Evolutionary conservation across 495 filamentous ascomycete genomes (phyloP).

Genomic region (Xylaria cubensis): DNA sequence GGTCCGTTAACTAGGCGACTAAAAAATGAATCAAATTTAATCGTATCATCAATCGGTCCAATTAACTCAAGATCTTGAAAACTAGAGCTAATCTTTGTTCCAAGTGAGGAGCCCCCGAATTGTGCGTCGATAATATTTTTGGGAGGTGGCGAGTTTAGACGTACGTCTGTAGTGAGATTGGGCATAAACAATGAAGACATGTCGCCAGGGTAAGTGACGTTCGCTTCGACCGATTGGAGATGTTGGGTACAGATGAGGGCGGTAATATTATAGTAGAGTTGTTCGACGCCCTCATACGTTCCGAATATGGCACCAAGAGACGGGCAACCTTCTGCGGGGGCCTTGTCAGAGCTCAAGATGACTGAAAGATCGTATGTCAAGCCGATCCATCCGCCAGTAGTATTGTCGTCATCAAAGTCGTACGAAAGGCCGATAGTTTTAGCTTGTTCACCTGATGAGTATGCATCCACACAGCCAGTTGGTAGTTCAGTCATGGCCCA

Average conservation of each 20-base stretch:
- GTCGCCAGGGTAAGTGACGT: background rate
- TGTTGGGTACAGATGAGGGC: background rate
- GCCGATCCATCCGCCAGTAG: no score
- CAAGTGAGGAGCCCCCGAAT: background rate
- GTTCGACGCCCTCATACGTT: background rate
- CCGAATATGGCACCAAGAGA: slow-evolving; percentile 8
- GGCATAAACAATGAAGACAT: background rate
- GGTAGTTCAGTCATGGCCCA: background rate
- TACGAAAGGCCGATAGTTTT: background rate
- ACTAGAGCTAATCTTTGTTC: background rate
- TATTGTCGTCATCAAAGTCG: no score
- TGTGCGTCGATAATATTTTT: background rate
- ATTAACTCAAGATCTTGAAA: no score
- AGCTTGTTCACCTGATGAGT: background rate
- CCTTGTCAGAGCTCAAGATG: background rate
- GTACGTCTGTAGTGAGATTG: background rate
- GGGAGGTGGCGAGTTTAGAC: background rate
- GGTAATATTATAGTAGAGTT: background rate
- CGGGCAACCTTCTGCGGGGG: background rate
- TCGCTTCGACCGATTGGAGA: slow-evolving; percentile 6
- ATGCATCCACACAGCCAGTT: background rate
- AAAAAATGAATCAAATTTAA: background rate
- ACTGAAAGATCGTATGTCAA: no score
- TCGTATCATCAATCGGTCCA: background rate
- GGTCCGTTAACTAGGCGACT: background rate